Percentiles rank a stretch among this genome's conserved stretches.
phyloP scores from a whole-genome alignment of 331 rosid species.

The Cydonia oblonga region DNA sequence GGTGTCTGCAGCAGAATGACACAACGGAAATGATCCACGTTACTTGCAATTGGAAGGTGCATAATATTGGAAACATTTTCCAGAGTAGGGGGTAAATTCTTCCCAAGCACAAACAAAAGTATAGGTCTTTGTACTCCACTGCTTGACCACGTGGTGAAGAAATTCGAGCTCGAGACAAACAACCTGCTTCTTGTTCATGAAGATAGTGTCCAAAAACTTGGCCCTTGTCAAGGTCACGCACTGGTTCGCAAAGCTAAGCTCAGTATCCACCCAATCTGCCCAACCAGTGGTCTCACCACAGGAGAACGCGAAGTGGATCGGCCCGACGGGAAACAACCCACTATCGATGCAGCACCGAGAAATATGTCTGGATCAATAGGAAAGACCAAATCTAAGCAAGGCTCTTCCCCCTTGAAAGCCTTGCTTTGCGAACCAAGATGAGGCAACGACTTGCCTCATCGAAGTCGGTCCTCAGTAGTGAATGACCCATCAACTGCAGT shows the following conservation, averaged over 20 bases:
- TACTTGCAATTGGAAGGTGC: no score
- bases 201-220: no score
- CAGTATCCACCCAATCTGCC: background rate
- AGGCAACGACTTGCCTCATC: rapidly evolving
- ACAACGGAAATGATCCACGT: no score
- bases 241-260: background rate
- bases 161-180: rapidly evolving
- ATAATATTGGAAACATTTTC: no score
- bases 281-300: no score
- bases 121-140: no score
- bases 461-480: background rate
- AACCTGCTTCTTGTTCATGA: no score
- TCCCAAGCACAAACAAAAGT: no score
- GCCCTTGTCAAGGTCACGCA: background rate
- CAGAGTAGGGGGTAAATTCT: rapidly evolving
- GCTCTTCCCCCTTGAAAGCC: background rate
- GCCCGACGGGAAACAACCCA: rapidly evolving
- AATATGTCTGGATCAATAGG: background rate
- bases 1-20: no score
- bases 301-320: background rate
- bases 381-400: rapidly evolving
- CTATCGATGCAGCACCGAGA: rapidly evolving
- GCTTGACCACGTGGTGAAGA: no score
- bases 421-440: background rate
- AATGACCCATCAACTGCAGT: background rate